phyloP scores from a whole-genome alignment of 805 yeast species.

The Wickerhamomyces chambardii region DNA sequence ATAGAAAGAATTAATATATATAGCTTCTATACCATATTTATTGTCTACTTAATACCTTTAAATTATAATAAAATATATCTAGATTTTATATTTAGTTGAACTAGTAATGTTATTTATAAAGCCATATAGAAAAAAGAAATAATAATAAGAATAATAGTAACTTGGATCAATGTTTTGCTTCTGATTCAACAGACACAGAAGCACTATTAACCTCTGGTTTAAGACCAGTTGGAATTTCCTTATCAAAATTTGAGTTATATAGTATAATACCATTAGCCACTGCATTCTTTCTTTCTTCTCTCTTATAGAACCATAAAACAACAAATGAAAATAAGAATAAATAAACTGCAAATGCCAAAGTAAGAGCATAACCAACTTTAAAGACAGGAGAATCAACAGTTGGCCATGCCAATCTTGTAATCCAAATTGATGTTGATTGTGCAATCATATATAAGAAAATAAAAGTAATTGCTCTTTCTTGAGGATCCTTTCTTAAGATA shows the following conservation, averaged over 20 bases:
- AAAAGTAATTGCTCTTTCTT: slow-evolving; percentile 41
- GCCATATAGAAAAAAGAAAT: too few relatives aligned
- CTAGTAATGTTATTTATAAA: too few relatives aligned
- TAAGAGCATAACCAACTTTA: slow-evolving; percentile 42
- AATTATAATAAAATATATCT: too few relatives aligned
- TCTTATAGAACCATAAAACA: slow-evolving; percentile 24
- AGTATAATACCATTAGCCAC: slow-evolving; percentile 23
- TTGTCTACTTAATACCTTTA: too few relatives aligned
- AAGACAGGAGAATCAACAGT: slow-evolving; percentile 51
- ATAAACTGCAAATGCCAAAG: slow-evolving; percentile 18
- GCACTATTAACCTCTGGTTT: too few relatives aligned
- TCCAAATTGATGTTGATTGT: slow-evolving; percentile 46
- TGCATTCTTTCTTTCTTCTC: slow-evolving; percentile 27
- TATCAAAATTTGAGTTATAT: background rate
- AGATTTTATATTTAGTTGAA: too few relatives aligned
- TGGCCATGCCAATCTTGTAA: slow-evolving; percentile 20
- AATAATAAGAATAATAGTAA: too few relatives aligned
- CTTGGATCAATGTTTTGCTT: too few relatives aligned
- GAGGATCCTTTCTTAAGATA: slow-evolving; percentile 44
- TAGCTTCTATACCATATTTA: too few relatives aligned
- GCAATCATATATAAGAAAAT: slow-evolving; percentile 44
- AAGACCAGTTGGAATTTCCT: too few relatives aligned
- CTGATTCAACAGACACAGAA: too few relatives aligned
- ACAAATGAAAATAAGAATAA: slow-evolving; percentile 6
- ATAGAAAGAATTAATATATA: too few relatives aligned